Evolutionary conservation across 2,329 filamentous ascomycete genomes (phyloP).

Genomic region (Beauveria bassiana): DNA sequence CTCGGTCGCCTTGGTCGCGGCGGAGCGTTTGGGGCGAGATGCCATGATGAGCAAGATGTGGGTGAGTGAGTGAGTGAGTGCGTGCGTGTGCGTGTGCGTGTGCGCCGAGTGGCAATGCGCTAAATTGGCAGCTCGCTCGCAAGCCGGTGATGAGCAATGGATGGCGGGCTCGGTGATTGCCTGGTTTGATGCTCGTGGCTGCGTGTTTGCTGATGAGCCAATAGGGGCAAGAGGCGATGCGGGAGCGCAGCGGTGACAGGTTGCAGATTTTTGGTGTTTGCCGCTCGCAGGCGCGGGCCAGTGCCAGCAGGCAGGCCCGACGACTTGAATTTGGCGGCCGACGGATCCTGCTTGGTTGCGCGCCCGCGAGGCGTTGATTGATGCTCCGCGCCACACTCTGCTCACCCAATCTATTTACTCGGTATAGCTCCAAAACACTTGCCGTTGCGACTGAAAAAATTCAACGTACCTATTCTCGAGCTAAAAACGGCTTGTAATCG

Average conservation of each 20-base stretch:
- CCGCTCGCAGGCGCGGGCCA: not conserved
- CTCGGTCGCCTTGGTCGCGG: conserved; percentile 34
- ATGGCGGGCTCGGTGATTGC: not conserved
- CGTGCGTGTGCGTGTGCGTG: not conserved
- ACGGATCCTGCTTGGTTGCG: conserved; percentile 3
- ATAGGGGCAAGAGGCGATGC: conserved; percentile 3
- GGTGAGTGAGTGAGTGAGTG: not conserved
- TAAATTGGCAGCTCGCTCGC: not conserved
- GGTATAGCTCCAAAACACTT: not conserved
- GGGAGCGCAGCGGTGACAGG: not conserved
- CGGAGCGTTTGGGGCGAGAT: conserved; percentile 39
- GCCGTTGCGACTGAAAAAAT: not conserved
- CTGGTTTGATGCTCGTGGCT: not conserved
- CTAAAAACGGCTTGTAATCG: not conserved
- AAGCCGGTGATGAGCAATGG: not conserved
- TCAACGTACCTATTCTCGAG: not conserved
- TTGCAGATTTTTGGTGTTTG: conserved; percentile 9
- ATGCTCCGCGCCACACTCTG: conserved; percentile 1
- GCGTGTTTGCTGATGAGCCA: not conserved
- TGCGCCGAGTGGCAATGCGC: not conserved
- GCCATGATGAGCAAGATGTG: conserved; percentile 29
- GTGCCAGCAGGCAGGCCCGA: not conserved
- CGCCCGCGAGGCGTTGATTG: not conserved
- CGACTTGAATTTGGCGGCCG: not conserved
- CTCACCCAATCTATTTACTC: not conserved